Evolutionary conservation across 768 basidiomycete genomes (phyloP), one percentile per base, ranked within the genome.

Genomic region (Plicaturopsis crispa): DNA sequence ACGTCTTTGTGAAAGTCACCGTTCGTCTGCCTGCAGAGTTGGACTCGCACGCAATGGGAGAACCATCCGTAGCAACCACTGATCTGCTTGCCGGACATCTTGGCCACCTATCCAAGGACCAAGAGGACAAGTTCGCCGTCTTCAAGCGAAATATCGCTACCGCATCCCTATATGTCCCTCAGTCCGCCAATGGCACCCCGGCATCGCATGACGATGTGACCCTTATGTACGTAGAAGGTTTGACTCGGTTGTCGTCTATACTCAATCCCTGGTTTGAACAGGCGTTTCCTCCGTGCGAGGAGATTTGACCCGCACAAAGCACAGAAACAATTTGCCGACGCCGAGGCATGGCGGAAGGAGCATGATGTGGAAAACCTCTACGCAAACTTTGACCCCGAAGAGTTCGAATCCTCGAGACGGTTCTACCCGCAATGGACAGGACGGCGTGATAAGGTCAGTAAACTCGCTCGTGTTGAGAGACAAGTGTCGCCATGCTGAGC

Each of bases 351-450:
- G 89, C 63, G 85, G 43, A 65, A 65, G 48, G 60, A 73, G 49
- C 64, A 81, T 49, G 55, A 73, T 22, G 75, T 90, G 3, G 69
- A 74, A 21, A 63, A 66, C n/a, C 62, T 89, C 10, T 89, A 76
- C 55, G 62, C 67, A 4, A 64, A 66, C 2, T 80, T 86, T 46
- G 68, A 70, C 16, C 37, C 60, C 0, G 67, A 67, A 6, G 87
- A 88, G 46, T 67, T 87, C 38, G 74, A 80, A 52, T 50, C 52
- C 7, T 55, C 78, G 0, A 71, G 72, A 48, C 62, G 69, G 36
- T 83, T 79, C 44, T 91, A 89, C 59, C 84, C 86, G 1, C 70
- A 81, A 22, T 89, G 84, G 84, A 88, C 84, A 0, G 87, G 86
- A 0, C 66, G 80, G 32, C 63, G 84, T 46, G 81, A 87, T 54